Conservation (phyloP, 164 flowering plant species). For the Chimonanthus salicifolius region DNA sequence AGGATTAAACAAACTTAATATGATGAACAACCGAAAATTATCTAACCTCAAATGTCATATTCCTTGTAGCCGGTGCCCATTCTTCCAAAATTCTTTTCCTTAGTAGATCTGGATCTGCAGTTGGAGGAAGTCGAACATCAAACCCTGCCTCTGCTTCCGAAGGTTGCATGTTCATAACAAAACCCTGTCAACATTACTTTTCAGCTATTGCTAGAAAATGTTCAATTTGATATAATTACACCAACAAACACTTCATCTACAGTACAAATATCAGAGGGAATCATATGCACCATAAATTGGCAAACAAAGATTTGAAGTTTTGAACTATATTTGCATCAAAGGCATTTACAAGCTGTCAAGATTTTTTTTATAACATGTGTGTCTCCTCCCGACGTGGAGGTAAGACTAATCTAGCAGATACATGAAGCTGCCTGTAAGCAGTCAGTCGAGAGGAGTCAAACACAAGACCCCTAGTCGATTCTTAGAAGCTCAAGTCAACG, state of each 20-base stretch:
- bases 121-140: conserved; percentile 77
- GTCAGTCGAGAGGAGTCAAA: no score
- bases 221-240: neutral
- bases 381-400: no score
- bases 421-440: no score
- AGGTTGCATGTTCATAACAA: conserved; percentile 96
- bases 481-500: no score
- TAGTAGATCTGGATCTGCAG: conserved; percentile 61
- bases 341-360: neutral
- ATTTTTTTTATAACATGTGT: no score
- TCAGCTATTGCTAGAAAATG: conserved; percentile 4
- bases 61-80: conserved; percentile 84
- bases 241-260: neutral
- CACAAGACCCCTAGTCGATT: no score
- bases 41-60: conserved; percentile 68
- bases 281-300: neutral
- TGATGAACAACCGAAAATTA: neutral
- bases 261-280: neutral
- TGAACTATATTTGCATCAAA: no score
- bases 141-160: conserved; percentile 96
- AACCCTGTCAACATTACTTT: conserved; percentile 44
- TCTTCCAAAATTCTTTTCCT: conserved; percentile 68
- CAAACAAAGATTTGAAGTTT: no score
- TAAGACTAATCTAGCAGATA: no score
- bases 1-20: neutral